Evolutionary conservation across 2,329 filamentous ascomycete genomes (phyloP).

Genomic region (Trichoderma brevicompactum): DNA sequence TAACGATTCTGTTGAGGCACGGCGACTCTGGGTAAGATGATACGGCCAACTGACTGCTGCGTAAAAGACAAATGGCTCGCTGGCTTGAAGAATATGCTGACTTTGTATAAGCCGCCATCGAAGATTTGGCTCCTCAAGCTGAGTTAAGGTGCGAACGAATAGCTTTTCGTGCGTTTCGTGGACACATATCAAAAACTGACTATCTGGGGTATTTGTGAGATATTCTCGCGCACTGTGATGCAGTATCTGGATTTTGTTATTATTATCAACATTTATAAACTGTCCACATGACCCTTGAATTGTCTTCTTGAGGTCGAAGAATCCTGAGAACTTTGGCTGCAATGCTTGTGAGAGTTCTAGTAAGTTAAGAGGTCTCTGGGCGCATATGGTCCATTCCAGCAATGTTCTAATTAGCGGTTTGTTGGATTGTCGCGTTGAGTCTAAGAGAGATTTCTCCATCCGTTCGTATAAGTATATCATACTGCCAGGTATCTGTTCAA

Average conservation of each 20-base stretch:
- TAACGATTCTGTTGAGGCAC: not conserved
- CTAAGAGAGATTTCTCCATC: not conserved
- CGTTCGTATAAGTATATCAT: not conserved
- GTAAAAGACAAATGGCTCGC: constrained; percentile 3
- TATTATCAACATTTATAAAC: not conserved
- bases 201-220: not conserved
- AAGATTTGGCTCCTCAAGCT: not conserved
- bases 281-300: not conserved
- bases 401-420: not conserved
- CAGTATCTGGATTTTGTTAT: not conserved
- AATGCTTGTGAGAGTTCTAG: not conserved
- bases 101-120: not conserved
- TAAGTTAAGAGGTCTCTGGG: not conserved
- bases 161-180: not conserved
- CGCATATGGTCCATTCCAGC: constrained; percentile 1
- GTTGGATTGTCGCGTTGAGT: not conserved
- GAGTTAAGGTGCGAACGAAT: not conserved
- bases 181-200: not conserved
- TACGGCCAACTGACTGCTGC: not conserved
- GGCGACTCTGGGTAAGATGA: not conserved
- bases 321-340: not conserved
- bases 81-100: not conserved
- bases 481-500: not conserved
- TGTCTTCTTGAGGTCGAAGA: not conserved
- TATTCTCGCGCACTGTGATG: not conserved